These are phyloP conservation scores for Tetrahymena borealis DNA, from an alignment of 73 alveolate species.

Conservation along the genomic window DNA sequence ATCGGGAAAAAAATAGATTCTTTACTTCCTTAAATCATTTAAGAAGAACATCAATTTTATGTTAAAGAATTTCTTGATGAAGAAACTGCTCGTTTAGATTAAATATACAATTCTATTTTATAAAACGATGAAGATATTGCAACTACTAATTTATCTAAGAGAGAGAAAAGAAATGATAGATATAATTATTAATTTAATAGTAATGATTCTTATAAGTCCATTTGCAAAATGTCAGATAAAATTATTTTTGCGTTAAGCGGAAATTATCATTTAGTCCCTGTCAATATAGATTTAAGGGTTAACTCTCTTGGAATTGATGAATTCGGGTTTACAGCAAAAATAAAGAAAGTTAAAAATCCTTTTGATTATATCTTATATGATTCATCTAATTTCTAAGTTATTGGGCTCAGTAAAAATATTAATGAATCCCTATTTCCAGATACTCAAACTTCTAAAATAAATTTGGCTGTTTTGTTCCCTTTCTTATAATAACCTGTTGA, in stretches of 20 bases:
- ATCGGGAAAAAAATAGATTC: neutral
- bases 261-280: neutral
- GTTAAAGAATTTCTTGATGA: neutral
- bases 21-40: neutral
- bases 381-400: neutral
- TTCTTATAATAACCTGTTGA: neutral
- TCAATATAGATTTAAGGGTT: neutral
- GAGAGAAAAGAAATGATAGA: neutral
- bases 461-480: neutral
- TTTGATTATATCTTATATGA: neutral
- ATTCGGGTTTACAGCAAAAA: neutral
- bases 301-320: neutral
- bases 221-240: neutral
- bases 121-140: neutral
- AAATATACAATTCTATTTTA: too few relatives aligned
- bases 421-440: neutral
- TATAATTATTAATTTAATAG: neutral
- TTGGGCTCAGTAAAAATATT: neutral
- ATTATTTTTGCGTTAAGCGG: neutral
- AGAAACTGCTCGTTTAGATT: neutral
- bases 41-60: neutral
- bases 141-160: neutral
- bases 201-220: neutral
- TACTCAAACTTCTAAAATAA: neutral
- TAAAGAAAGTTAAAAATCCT: neutral